Evolutionary conservation across 2,329 filamentous ascomycete genomes (phyloP), one percentile per base, ranked within the genome.

Genomic region (Neopestalotiopsis rosae): DNA sequence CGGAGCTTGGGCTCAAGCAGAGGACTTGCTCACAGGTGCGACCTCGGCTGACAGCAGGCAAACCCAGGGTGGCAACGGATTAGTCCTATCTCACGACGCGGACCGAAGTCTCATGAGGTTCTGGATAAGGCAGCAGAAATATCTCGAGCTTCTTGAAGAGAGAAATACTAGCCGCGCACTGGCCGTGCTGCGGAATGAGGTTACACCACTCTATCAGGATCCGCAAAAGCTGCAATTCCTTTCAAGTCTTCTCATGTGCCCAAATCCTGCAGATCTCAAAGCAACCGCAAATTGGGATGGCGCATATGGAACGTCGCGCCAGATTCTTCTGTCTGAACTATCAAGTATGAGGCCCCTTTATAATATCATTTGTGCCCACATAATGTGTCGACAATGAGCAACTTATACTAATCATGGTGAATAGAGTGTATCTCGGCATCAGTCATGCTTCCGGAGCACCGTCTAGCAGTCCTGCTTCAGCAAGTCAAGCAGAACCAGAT

Each of bases 371-470:
- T 28, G 24, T 28, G 24, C 24, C 24, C 24, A 28, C 24, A 28
- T 28, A 28, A 28, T 28, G 24, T 28, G 34, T 38, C 34, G 34
- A 1, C 1, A 10, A 52, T 28, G 24, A 28, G 38, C 24, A n/a
- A 32, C 5, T 20, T 14, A n/a, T 56, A 32, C 13, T 20, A 67
- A 82, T 68, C 52, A 58, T 40, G 62, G 66, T 42, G 45, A 28
- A 17, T 74, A 95, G 93, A 88, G 84, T 97, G 90, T 68, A 97
- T 99, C 79, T 97, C 96, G 1, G 95, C 96, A 0, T 96, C 94
- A 4, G 93, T 97, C 59, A 98, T 99, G 95, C 92, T 99, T 67
- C 96, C 96, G 1, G 94, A 97, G 76, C 93, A 96, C 79, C 91
- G 96, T 6, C 85, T 99, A 59, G 94, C 94, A 1, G 87, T 90